These are phyloP conservation scores for Asterophora lycoperdoides DNA, from an alignment of 768 basidiomycete species.

Conservation along the genomic window DNA sequence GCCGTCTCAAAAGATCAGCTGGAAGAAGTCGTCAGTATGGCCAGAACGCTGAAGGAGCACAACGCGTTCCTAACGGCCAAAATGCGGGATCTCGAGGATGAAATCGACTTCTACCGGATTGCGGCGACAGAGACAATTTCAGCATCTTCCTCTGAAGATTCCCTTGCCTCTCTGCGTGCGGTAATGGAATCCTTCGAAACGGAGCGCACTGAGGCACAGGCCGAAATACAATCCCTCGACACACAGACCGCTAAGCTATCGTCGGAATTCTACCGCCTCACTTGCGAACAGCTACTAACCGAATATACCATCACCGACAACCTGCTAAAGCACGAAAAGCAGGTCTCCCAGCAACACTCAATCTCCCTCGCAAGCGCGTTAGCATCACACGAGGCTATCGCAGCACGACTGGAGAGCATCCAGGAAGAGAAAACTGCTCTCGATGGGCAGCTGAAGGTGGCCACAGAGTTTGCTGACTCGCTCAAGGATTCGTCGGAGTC, in stretches of 20 bases:
- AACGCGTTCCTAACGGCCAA: conserved; percentile 39
- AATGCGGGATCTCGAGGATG: conserved; percentile 30
- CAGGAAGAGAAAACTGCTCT: conserved; percentile 30
- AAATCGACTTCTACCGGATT: conserved; percentile 26
- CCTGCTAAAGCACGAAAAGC: conserved; percentile 26
- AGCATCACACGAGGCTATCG: conserved; percentile 39
- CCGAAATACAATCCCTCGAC: conserved; percentile 8
- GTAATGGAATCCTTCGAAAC: conserved; percentile 3
- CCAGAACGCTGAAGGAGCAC: conserved; percentile 54
- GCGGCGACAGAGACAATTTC: neutral
- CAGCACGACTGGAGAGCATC: conserved; percentile 35
- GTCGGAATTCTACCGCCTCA: conserved; percentile 34
- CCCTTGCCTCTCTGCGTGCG: neutral
- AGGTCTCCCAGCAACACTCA: conserved; percentile 27
- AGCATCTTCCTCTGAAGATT: neutral
- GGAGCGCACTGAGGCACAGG: conserved; percentile 3
- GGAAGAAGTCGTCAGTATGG: conserved; percentile 55
- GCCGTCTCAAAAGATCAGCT: conserved; percentile 67
- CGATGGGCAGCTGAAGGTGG: conserved; percentile 18
- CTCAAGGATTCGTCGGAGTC: conserved; percentile 18
- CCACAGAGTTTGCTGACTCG: conserved; percentile 19
- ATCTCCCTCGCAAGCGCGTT: conserved; percentile 37
- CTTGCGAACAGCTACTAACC: conserved; percentile 31
- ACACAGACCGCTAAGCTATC: conserved; percentile 17
- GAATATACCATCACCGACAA: conserved; percentile 25